A percentile compares a stretch with the other conserved stretches of the same genome.
Evolutionary conservation across 202 grass and related monocot genomes (phyloP).

Genomic region (Schoenoplectus tabernaemontani): DNA sequence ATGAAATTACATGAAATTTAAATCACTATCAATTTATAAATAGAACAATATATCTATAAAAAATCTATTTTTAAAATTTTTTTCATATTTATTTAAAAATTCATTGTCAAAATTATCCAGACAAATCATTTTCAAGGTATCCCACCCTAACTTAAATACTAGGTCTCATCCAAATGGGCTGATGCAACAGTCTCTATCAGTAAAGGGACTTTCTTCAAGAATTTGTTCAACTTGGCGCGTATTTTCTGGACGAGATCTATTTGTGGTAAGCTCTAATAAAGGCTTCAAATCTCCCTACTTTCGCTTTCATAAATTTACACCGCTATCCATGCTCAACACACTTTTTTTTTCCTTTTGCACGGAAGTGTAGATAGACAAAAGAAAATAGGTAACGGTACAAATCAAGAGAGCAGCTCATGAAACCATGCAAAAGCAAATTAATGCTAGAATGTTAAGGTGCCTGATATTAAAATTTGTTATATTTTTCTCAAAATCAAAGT

Average conservation of each 20-base stretch:
- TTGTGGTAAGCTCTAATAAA: background rate
- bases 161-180: background rate
- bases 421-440: background rate
- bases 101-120: too few species aligned
- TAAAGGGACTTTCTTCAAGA: background rate
- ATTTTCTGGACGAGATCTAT: background rate
- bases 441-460: background rate
- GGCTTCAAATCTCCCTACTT: background rate
- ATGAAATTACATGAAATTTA: too few species aligned
- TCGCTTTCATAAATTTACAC: background rate
- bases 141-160: background rate
- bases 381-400: background rate
- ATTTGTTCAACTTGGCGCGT: background rate
- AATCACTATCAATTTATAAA: too few species aligned
- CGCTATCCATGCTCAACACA: background rate
- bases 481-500: background rate
- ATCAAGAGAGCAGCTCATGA: background rate
- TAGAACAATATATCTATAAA: too few species aligned
- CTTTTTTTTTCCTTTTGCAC: background rate
- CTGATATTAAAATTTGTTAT: background rate
- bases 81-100: too few species aligned
- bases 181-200: background rate
- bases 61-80: too few species aligned
- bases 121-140: too few species aligned
- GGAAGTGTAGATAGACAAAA: background rate